Percentiles rank a stretch among this genome's conserved stretches.
Evolutionary conservation across 805 yeast genomes (phyloP).

Genomic region (Kregervanrija delftensis): DNA sequence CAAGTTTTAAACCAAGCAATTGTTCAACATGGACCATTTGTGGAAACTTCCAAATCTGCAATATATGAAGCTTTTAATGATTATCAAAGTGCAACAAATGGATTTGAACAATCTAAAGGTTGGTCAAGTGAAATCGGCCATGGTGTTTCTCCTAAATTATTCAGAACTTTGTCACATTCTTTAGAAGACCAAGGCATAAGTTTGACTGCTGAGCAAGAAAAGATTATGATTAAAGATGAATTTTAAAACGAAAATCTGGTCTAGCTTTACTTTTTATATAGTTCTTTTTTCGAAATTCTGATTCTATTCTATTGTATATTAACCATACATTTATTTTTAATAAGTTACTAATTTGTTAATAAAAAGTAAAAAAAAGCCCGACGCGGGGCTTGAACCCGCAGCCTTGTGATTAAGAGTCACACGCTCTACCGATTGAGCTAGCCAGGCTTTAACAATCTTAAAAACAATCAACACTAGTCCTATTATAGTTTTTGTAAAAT

Average conservation of each 20-base stretch:
- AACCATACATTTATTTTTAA: no score
- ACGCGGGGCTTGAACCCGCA: no score
- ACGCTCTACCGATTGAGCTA: no score
- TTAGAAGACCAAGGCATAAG: conserved; percentile 5
- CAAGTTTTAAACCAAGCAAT: conserved; percentile 64
- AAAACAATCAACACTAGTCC: no score
- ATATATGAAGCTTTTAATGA: conserved; percentile 66
- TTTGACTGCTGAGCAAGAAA: conserved; percentile 7
- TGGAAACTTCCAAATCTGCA: conserved; percentile 60
- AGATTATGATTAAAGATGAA: conserved; percentile 15
- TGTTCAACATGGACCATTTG: conserved; percentile 90
- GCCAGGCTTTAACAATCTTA: no score
- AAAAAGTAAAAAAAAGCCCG: no score
- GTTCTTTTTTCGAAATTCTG: neutral
- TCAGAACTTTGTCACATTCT: conserved; percentile 19
- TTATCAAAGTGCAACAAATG: conserved; percentile 62
- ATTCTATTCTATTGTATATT: neutral
- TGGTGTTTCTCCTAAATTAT: conserved; percentile 25
- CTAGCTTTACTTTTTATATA: neutral
- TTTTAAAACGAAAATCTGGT: conserved; percentile 5
- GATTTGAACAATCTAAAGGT: conserved; percentile 58
- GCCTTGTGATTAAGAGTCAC: no score
- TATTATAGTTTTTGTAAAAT: no score
- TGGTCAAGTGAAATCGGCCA: conserved; percentile 45
- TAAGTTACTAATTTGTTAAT: no score